Evolutionary conservation across 768 basidiomycete species (phyloP), one percentile per base, ranked within the genome.

Genomic region (Naganishia friedmannii): DNA sequence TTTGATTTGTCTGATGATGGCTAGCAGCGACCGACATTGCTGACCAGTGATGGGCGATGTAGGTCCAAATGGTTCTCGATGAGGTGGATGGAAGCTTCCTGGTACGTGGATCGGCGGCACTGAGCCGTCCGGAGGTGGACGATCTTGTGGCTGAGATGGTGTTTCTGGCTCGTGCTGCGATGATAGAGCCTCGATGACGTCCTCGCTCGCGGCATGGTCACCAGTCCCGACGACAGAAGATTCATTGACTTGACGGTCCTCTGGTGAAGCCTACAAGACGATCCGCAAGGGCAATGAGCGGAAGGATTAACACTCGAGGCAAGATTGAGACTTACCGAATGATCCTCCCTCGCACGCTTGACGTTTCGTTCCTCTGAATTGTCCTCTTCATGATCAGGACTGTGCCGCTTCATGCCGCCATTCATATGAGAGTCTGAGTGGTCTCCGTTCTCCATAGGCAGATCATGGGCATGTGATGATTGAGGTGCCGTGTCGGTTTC

Each of bases 11-110:
- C 91, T 89, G 51, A 98, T 79, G 3, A 90, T 88, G 5, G 88
- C 89, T 66, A 86, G 81, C 73, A 89, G 88, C 79, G 91, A 93
- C 51, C 90, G 89, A 80, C 87, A 88, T 79, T 98, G 96, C 10
- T 85, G 83, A 21, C 82, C 73, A 69, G 87, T 89, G 73, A 94
- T 79, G 0, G 81, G 81, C 21, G 78, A 74, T 10, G 74, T 77
- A 3, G 77, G 77, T 26, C 79, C 79, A 2, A 76, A 53, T 23
- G 74, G 71, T n/a, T 69, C 71, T 67, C 75, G 76, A 21, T 77
- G 71, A 32, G 76, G 76, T 21, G 77, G 77, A 10, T 65, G 55
- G 71, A 77, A 80, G n/a, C 68, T 55, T 8, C 71, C 71, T 17
- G 67, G 65, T 21, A 72, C n/a, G 72, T 72, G 74, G 57, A 63